Conservation (phyloP, 345 rosid genomes). For the Cardamine chenopodiifolia region DNA sequence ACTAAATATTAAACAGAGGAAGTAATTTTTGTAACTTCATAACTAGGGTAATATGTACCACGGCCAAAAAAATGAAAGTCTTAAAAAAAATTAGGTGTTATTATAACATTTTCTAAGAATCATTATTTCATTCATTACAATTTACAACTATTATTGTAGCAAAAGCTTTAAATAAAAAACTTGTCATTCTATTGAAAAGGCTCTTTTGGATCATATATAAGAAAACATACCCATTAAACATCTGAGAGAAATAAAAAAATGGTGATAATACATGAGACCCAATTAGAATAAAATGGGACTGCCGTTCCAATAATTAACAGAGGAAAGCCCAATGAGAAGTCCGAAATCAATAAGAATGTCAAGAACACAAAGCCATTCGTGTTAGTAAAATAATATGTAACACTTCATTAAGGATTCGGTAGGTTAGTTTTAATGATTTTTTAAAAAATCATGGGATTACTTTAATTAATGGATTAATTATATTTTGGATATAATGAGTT, state of each 20-base stretch:
- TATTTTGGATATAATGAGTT: background rate
- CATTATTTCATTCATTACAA: background rate
- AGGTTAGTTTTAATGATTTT: background rate
- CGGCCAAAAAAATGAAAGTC: background rate
- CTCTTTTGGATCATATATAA: background rate
- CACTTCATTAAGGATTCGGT: background rate
- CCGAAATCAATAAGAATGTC: background rate
- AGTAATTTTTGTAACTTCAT: background rate
- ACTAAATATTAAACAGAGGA: too few species aligned
- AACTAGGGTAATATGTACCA: background rate
- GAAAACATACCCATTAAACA: background rate
- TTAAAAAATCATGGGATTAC: background rate
- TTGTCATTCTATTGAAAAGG: background rate
- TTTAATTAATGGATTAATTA: background rate
- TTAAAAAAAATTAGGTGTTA: too few species aligned
- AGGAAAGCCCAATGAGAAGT: slow-evolving; percentile 4
- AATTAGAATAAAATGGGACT: background rate
- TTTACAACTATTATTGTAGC: background rate
- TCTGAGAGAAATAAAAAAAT: background rate
- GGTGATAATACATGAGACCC: background rate
- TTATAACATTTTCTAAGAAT: background rate
- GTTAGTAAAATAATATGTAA: background rate
- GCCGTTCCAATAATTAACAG: background rate
- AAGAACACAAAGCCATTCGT: background rate
- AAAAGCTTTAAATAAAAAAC: background rate